Evolutionary conservation across 2,329 filamentous ascomycete genomes (phyloP), one percentile per base, ranked within the genome.

Genomic region (Colletotrichum chrysophilum): DNA sequence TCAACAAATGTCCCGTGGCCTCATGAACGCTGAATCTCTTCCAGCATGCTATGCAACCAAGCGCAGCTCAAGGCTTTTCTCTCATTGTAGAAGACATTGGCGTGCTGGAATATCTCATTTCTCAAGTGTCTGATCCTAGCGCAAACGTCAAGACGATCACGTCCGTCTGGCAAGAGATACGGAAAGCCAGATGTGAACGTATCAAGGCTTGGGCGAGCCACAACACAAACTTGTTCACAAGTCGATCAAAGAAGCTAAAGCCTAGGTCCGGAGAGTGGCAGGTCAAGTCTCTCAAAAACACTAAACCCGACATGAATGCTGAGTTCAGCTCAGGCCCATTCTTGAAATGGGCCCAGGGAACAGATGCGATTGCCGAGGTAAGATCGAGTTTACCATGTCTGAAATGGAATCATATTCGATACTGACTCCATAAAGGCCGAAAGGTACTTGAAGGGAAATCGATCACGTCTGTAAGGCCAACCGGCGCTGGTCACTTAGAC

Each of bases 151-250:
- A 18, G 32, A n/a, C 36, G 7, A 32, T 66, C 64, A 66, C 38
- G 0, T 48, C 77, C 58, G 18, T 16, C 56, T 79, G 78, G 78
- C 76, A 79, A 43, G 64, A 71, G 7, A 71, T 78, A 61, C 69
- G 78, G 28, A 79, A 78, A 67, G 60, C 77, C 14, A 69, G 78
- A n/a, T 78, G 72, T 14, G 78, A 79, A 3, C 70, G 78, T 1
- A 75, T 79, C 56, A 79, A 79, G 58, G 76, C 68, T 3, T 79
- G 75, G 66, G 70, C 78, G 12, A 48, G 56, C 4, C 62, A 71
- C 69, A 79, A 79, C 32, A 79, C 76, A 21, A n/a, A 66, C 0
- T 2, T 66, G 3, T 56, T 67, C 30, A 55, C 28, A 0, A 67
- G 65, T 48, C 65, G 43, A 16, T 56, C 48, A 12, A 67, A 67